phyloP scores from a whole-genome alignment of 1,139 yeast species.

The Scheffersomyces quercinus region DNA sequence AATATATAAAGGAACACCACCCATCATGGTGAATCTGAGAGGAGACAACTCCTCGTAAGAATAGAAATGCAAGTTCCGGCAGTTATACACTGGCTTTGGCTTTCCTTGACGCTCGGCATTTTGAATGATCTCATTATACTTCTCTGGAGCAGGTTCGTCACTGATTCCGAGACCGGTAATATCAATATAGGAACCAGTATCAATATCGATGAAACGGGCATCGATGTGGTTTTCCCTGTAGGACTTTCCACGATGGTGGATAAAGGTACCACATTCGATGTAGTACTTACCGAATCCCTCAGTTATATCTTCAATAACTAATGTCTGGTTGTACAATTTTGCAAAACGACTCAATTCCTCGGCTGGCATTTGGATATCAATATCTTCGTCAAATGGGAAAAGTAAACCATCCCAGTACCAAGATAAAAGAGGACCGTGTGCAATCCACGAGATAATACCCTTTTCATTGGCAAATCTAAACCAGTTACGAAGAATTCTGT shows the following conservation, averaged over 20 bases:
- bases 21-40: conserved; percentile 30
- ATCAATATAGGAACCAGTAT: conserved; percentile 41
- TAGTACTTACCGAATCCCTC: conserved; percentile 35
- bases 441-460: conserved; percentile 38
- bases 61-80: conserved; percentile 34
- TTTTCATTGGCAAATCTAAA: conserved; percentile 32
- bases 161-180: conserved; percentile 38
- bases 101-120: conserved; percentile 12
- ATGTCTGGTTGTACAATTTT: conserved; percentile 28
- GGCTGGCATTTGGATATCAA: conserved; percentile 37
- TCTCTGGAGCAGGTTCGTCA: conserved; percentile 22
- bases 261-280: conserved; percentile 34
- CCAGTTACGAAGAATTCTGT: conserved; percentile 30
- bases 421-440: conserved; percentile 35
- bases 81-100: conserved; percentile 28
- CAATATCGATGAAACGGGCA: conserved; percentile 42
- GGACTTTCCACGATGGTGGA: conserved; percentile 33
- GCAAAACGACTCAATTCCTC: conserved; percentile 27
- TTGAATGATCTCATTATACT: conserved; percentile 15
- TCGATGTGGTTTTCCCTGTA: conserved; percentile 37
- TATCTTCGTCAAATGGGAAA: conserved; percentile 36
- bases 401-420: conserved; percentile 41
- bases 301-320: conserved; percentile 30
- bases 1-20: conserved; percentile 34
- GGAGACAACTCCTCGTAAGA: conserved; percentile 36